Base-by-base conservation (phyloP, 768 basidiomycete genomes). In the Trametes elegans region DNA sequence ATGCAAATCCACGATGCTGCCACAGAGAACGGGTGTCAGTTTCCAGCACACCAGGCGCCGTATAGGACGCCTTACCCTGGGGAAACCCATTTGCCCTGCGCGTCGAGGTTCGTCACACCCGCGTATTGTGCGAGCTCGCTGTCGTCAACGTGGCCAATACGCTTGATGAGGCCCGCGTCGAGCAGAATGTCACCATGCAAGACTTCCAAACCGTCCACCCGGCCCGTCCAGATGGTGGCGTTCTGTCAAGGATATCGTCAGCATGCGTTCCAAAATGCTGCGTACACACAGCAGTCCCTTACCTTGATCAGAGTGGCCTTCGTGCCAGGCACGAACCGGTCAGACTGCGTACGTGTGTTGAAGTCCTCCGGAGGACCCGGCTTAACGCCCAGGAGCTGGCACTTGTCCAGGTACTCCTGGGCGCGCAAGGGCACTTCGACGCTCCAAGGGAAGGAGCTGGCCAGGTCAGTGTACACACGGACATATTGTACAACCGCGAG, bases 161-260 rank as follows among this genome's bases (percentile, higher is more conserved):
- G 75, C 66, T 81, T 78, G 56, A 90, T 83, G 18, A 90, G 60
- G 5, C 87, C 88, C 44, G 79, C 80, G 60, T 89, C 82, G 34
- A 97, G 64, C 2, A 90, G 73, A 9, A 95, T 71, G 56, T 88
- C 87, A 1, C 82, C 87, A 5, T 70, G 68, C 34, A 90, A 49
- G 24, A 92, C 76, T 55, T 87, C 75, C 1, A 82, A 81, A 0
- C 91, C 91, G 38, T 87, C 82, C 24, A 82, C 65, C 21, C 70
- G 66, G 7, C 91, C 90, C 1, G 91, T 94, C 93, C 93, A 95
- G 58, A 96, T 79, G 26, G 76, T 89, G 23, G 85, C 92, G 59
- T 92, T 88, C 67, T 65, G 31, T 3, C 10, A 21, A 14, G 2
- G 24, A 21, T 31, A 19, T 19, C 14, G 18, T 47, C 28, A 46